Evolutionary conservation across 2,329 filamentous ascomycete species (phyloP).

Genomic region (Rhexocercosporidium sp.): DNA sequence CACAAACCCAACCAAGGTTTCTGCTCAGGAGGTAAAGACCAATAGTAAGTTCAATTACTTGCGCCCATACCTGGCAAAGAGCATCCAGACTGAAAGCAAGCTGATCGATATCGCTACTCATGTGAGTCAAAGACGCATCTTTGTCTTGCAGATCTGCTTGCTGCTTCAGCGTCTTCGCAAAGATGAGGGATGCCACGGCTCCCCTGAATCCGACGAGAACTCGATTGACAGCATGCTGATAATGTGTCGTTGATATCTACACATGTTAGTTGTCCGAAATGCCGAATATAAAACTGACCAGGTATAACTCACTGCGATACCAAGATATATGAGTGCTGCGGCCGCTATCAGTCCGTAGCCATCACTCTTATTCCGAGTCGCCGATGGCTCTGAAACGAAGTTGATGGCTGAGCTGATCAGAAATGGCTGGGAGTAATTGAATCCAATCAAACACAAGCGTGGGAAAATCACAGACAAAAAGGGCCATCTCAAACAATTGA

Average conservation of each 20-base stretch:
- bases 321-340: constrained; percentile 30
- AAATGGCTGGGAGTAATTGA: constrained; percentile 36
- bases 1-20: constrained; percentile 42
- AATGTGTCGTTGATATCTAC: constrained; percentile 30
- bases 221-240: constrained; percentile 49
- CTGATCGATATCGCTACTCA: constrained; percentile 48
- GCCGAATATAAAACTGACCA: neutral
- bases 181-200: constrained; percentile 54
- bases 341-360: constrained; percentile 35
- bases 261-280: neutral
- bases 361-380: constrained; percentile 20
- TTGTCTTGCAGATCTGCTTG: constrained; percentile 43
- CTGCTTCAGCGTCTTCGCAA: constrained; percentile 50
- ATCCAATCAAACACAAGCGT: constrained; percentile 33
- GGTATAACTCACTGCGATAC: constrained; percentile 26
- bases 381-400: constrained; percentile 13
- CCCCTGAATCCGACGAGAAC: constrained; percentile 50
- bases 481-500: constrained; percentile 23
- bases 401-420: constrained; percentile 27
- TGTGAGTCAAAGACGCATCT: constrained; percentile 48
- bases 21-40: constrained; percentile 45
- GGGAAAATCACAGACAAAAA: constrained; percentile 29
- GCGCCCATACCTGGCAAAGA: constrained; percentile 48
- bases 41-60: constrained; percentile 46
- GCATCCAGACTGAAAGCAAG: constrained; percentile 38